phyloP scores from a whole-genome alignment of 768 basidiomycete species.

The Suillus sp. region DNA sequence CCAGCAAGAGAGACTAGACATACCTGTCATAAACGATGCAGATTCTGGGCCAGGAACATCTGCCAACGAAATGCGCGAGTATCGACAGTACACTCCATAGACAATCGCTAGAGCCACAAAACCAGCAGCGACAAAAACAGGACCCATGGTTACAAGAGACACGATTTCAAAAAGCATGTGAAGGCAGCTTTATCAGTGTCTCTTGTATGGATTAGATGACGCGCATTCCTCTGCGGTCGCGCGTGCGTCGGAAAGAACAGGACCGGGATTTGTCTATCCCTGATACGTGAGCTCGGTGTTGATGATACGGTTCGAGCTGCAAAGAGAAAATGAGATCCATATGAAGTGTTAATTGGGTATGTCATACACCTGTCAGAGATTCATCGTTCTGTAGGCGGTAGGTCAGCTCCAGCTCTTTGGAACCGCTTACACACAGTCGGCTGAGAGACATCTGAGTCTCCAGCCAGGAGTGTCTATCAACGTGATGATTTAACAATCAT shows the following conservation, averaged over 20 bases:
- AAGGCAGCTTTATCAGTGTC: slow-evolving; percentile 11
- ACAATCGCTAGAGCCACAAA: slow-evolving; percentile 13
- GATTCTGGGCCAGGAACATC: slow-evolving; percentile 24
- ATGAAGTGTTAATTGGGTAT: not conserved
- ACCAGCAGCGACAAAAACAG: not conserved
- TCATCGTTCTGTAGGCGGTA: not conserved
- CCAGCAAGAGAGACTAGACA: not conserved
- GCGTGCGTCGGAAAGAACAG: slow-evolving; percentile 11
- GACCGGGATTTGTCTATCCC: not conserved
- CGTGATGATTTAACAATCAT: not conserved
- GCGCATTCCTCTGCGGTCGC: not conserved
- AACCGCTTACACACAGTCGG: not conserved
- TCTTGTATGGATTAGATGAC: slow-evolving; percentile 11
- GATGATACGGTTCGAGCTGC: not conserved
- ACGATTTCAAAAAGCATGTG: not conserved
- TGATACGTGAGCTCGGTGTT: not conserved
- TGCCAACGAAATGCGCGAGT: slow-evolving; percentile 16
- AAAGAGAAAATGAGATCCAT: not conserved
- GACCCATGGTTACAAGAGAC: slow-evolving; percentile 16
- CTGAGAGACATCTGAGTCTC: not conserved
- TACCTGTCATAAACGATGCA: slow-evolving; percentile 27
- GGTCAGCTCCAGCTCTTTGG: not conserved
- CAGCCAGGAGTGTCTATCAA: not conserved
- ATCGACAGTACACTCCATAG: slow-evolving; percentile 12
- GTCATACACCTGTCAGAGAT: not conserved